These are phyloP conservation scores for Canavalia ensiformis DNA, from an alignment of 306 rosid genomes.

Conservation along the genomic window DNA sequence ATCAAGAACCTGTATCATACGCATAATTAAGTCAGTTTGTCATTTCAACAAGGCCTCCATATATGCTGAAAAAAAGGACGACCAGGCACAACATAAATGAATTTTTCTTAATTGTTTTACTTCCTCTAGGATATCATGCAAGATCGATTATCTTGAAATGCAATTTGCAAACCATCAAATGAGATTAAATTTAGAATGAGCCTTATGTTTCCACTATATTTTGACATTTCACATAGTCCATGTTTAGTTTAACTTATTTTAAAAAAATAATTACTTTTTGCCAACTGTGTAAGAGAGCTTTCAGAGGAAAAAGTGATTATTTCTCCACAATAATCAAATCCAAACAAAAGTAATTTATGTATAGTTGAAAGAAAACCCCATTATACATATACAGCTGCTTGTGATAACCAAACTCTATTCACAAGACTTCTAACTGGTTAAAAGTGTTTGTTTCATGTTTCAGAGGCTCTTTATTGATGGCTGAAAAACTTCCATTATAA, in stretches of 20 bases:
- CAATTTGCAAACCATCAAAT: background rate
- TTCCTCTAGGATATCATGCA: background rate
- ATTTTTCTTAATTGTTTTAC: background rate
- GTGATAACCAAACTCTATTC: slow-evolving; percentile 2
- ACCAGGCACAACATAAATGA: background rate
- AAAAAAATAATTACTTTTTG: background rate
- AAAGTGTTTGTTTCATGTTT: background rate
- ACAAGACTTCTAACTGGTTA: slow-evolving; percentile 2
- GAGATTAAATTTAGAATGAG: background rate
- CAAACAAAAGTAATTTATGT: background rate
- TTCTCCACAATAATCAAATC: background rate
- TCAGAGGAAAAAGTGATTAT: no score
- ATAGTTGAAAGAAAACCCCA: background rate
- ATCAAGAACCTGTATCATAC: slow-evolving; percentile 72
- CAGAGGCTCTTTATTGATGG: background rate
- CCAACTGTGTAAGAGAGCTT: no score
- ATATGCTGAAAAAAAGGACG: no score
- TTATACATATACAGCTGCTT: background rate
- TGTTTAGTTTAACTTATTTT: background rate
- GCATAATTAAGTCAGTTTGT: slow-evolving; percentile 33
- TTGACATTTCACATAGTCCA: background rate
- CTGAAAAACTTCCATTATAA: background rate
- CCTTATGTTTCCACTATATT: background rate
- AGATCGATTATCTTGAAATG: slow-evolving; percentile 19
- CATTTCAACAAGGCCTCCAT: slow-evolving; percentile 7